Evolutionary conservation across 106 monocot species (phyloP).

Genomic region (Dendrobium chrysotoxum): DNA sequence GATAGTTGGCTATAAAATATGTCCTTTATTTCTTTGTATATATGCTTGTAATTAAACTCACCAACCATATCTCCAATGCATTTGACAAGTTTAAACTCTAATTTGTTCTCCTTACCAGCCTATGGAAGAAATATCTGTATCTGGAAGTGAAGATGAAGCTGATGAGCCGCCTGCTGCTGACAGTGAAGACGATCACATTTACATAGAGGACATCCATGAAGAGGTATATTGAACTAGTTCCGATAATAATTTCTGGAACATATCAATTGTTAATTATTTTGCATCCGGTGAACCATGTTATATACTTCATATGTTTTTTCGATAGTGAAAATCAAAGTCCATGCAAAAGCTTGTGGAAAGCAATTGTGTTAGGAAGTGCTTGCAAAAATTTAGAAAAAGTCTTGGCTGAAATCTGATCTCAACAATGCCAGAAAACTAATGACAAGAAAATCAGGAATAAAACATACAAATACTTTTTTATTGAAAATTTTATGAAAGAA

Average conservation of each 20-base stretch:
- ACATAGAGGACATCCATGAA: constrained; percentile 20
- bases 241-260: background rate
- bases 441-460: no score
- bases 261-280: background rate
- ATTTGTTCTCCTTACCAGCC: constrained; percentile 12
- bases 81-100: background rate
- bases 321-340: background rate
- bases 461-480: no score
- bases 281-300: background rate
- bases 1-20: background rate
- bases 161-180: constrained; percentile 28
- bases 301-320: background rate
- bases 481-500: no score
- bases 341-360: no score
- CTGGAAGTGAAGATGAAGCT: constrained; percentile 61
- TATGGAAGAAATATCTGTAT: constrained; percentile 49
- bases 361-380: no score
- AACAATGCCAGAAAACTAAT: no score
- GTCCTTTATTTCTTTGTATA: background rate
- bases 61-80: background rate
- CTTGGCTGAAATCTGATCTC: no score
- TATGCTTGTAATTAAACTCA: background rate
- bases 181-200: constrained; percentile 64
- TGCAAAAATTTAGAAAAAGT: no score
- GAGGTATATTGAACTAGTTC: constrained; percentile 33